These are phyloP conservation scores for Collybia nuda DNA, from an alignment of 768 basidiomycete species.

Conservation along the genomic window DNA sequence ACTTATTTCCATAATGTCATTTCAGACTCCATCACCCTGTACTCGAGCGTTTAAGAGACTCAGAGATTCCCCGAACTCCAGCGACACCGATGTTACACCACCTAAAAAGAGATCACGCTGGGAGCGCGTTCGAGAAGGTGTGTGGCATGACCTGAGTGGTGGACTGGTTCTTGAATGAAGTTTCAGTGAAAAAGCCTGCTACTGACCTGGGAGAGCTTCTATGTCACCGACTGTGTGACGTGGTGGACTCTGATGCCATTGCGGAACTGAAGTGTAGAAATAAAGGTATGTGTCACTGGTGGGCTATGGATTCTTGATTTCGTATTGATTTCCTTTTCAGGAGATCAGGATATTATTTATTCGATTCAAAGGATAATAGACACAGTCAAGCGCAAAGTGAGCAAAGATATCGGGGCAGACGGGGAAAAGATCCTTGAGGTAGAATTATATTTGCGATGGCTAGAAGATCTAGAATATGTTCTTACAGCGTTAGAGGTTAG, in stretches of 20 bases:
- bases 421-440: constrained; percentile 35
- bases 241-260: constrained; percentile 12
- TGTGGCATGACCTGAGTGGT: neutral
- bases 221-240: constrained; percentile 9
- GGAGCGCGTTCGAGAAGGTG: constrained; percentile 9
- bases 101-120: constrained; percentile 17
- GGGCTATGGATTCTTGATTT: neutral
- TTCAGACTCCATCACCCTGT: neutral
- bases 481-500: constrained; percentile 36
- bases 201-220: constrained; percentile 17
- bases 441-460: constrained; percentile 43
- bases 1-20: too few species aligned
- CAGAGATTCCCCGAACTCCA: constrained; percentile 11
- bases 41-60: neutral
- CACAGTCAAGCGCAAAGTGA: constrained; percentile 28
- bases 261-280: constrained; percentile 17
- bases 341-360: constrained; percentile 15
- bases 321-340: constrained; percentile 2
- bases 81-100: constrained; percentile 18
- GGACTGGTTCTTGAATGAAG: neutral
- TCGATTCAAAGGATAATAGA: constrained; percentile 33
- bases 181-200: constrained; percentile 8
- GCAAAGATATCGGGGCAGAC: constrained; percentile 23
- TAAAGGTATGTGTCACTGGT: constrained; percentile 8
- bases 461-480: constrained; percentile 37